Conservation (phyloP, 176 grass and related monocot genomes). For the Oryza australiensis region DNA sequence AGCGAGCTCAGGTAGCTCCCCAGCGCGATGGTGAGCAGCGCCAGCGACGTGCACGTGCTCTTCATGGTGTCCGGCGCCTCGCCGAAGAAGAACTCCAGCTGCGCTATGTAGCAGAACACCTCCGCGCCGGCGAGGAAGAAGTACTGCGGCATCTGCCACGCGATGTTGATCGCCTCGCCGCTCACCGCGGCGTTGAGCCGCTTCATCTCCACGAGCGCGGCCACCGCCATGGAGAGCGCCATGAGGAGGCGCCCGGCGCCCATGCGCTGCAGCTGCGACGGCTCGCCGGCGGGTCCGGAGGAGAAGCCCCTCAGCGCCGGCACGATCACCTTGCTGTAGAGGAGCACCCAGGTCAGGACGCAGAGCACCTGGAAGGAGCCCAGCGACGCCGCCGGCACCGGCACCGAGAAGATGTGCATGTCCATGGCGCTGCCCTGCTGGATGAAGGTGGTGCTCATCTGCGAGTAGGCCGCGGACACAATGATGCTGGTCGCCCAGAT, state of each 20-base stretch:
- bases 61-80: constrained; percentile 88
- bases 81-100: constrained; percentile 83
- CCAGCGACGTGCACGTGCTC: constrained; percentile 77
- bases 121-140: constrained; percentile 61
- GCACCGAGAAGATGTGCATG: constrained; percentile 47
- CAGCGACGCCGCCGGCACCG: constrained; percentile 60
- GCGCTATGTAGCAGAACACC: constrained; percentile 63
- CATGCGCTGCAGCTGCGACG: constrained; percentile 69
- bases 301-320: constrained; percentile 34
- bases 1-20: constrained; percentile 80
- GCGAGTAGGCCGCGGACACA: constrained; percentile 54
- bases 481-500: constrained; percentile 66
- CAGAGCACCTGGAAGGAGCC: constrained; percentile 58
- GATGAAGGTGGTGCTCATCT: constrained; percentile 81
- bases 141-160: constrained; percentile 78
- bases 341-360: constrained; percentile 60
- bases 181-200: constrained; percentile 39
- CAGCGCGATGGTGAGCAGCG: constrained; percentile 65
- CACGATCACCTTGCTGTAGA: constrained; percentile 60
- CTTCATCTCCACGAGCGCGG: constrained; percentile 60
- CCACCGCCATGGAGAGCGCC: constrained; percentile 46
- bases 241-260: constrained; percentile 64
- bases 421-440: constrained; percentile 73
- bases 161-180: constrained; percentile 45
- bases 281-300: constrained; percentile 19